Percentiles rank a stretch among this genome's conserved stretches.
Conservation (phyloP, 2,329 filamentous ascomycete species). For the Aspergillus candidus region DNA sequence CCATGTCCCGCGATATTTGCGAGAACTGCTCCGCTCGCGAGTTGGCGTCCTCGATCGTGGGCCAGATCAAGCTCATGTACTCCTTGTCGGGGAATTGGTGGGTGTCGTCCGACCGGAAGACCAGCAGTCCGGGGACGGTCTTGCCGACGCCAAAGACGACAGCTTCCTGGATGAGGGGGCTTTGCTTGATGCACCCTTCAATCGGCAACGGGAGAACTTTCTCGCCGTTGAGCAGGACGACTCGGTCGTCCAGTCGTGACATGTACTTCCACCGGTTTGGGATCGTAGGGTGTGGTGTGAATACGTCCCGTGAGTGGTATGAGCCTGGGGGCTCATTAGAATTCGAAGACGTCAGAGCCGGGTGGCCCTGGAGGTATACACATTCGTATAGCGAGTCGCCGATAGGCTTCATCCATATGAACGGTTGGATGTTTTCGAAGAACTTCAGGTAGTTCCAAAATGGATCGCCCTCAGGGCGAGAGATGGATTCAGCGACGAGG, state of each 20-base stretch:
- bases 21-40: constrained; percentile 38
- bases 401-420: constrained; percentile 36
- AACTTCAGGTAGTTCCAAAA: constrained; percentile 41
- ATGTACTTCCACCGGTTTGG: constrained; percentile 29
- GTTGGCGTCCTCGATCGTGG: constrained; percentile 36
- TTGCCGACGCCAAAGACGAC: constrained; percentile 26
- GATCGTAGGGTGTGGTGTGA: constrained; percentile 26
- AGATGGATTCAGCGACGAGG: constrained; percentile 38
- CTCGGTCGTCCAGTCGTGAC: constrained; percentile 27
- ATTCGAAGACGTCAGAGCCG: constrained; percentile 28
- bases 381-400: constrained; percentile 23
- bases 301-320: constrained; percentile 30
- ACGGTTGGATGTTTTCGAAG: constrained; percentile 31
- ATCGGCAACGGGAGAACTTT: constrained; percentile 31
- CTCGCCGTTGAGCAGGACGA: constrained; percentile 29
- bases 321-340: constrained; percentile 28
- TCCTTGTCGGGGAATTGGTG: constrained; percentile 23
- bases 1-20: constrained; percentile 40
- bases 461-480: constrained; percentile 32
- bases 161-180: constrained; percentile 26
- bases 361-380: constrained; percentile 27
- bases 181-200: constrained; percentile 28
- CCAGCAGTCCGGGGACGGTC: constrained; percentile 23
- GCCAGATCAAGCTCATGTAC: constrained; percentile 35
- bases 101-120: constrained; percentile 22